Evolutionary conservation across 495 filamentous ascomycete genomes (phyloP).

Genomic region (Penicillium ochrochloron): DNA sequence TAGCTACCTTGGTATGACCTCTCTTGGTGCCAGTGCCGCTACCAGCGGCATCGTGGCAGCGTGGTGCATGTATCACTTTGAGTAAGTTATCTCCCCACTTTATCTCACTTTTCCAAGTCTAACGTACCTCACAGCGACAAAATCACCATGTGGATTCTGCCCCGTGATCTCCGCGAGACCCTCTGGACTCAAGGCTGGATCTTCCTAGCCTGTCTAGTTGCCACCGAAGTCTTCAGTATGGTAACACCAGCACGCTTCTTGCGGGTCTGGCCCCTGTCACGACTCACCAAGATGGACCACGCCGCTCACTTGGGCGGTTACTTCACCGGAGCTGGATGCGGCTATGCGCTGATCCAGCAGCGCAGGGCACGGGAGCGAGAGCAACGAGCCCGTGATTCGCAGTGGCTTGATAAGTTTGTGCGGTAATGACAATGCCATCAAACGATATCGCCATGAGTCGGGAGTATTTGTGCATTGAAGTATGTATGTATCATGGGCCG

Average conservation of each 20-base stretch:
- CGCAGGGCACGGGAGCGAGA: slow-evolving; percentile 22
- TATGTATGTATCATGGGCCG: neutral
- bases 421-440: neutral
- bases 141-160: slow-evolving; percentile 50
- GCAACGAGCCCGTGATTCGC: slow-evolving; percentile 24
- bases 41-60: slow-evolving; percentile 69
- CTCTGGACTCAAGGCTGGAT: slow-evolving; percentile 43
- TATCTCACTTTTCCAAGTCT: slow-evolving; percentile 9
- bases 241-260: slow-evolving; percentile 32
- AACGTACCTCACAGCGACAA: slow-evolving; percentile 37
- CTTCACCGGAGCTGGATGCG: slow-evolving; percentile 51
- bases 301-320: slow-evolving; percentile 76
- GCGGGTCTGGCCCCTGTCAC: slow-evolving; percentile 30
- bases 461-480: neutral
- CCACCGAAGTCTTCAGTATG: slow-evolving; percentile 44
- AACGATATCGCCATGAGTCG: neutral
- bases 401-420: slow-evolving; percentile 22
- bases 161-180: slow-evolving; percentile 38
- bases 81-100: slow-evolving; percentile 36
- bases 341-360: slow-evolving; percentile 29
- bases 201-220: slow-evolving; percentile 43
- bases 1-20: slow-evolving; percentile 51
- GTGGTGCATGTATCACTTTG: slow-evolving; percentile 67
- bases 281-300: slow-evolving; percentile 59
- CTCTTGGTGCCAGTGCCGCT: slow-evolving; percentile 77